phyloP scores from a whole-genome alignment of 345 rosid genomes.

The Syzygium oleosum region DNA sequence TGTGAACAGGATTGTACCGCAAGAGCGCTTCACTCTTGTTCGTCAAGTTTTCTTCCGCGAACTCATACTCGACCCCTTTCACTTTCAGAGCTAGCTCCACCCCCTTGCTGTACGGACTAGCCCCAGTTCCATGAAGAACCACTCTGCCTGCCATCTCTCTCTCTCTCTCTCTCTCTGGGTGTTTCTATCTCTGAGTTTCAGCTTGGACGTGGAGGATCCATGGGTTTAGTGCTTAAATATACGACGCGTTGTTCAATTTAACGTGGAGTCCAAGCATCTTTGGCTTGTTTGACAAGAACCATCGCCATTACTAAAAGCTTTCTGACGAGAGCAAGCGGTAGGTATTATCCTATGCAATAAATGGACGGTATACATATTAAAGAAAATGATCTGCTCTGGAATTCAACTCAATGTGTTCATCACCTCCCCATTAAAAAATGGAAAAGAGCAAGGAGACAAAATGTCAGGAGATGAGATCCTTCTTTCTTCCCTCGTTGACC shows the following conservation, averaged over 20 bases:
- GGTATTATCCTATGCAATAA: background rate
- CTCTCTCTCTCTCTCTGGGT: background rate
- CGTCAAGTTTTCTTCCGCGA: slow-evolving; percentile 34
- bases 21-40: slow-evolving; percentile 23
- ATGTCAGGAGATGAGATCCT: background rate
- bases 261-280: background rate
- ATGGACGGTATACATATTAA: background rate
- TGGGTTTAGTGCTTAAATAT: background rate
- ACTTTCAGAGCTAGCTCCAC: slow-evolving; percentile 35
- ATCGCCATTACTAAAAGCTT: background rate
- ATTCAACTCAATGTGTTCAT: background rate
- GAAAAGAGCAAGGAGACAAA: background rate
- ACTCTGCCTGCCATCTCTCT: slow-evolving; percentile 23
- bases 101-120: slow-evolving; percentile 22
- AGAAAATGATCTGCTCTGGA: background rate
- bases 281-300: background rate
- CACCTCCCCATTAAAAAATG: background rate
- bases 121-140: slow-evolving; percentile 16
- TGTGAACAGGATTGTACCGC: slow-evolving; percentile 23
- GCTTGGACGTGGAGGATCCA: background rate
- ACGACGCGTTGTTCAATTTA: background rate
- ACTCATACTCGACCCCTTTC: slow-evolving; percentile 26
- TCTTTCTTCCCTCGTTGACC: background rate
- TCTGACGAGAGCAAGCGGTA: background rate
- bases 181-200: background rate